Evolutionary conservation across 106 monocot species (phyloP), one percentile per base, ranked within the genome.

Genomic region (Dioscorea zingiberensis): DNA sequence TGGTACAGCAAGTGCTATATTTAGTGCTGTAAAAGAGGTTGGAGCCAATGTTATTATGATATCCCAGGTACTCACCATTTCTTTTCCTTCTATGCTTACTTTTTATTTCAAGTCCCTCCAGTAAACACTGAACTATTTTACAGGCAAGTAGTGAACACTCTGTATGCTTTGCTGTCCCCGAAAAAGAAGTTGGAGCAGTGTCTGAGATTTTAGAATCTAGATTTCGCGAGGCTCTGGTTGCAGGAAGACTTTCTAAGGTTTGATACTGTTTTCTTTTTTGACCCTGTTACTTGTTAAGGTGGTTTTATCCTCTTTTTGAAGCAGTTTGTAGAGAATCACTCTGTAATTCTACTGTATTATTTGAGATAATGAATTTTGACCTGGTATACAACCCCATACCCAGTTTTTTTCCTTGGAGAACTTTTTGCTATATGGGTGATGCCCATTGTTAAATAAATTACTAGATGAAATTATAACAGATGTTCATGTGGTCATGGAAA

Each of bases 11-110:
- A 98, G 97, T 86, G 86, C 78, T 73, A 98, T 98, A 55, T 98
- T 98, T 80, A 30, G 66, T 82, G 57, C 84, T 27, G 97, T 98
- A 60, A 98, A 93, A 80, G 92, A 86, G 67, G 97, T 98, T 53
- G 97, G 97, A 55, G 97, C 97, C 69, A 98, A 98, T 84, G 97
- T 98, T 70, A 86, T 98, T 54, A 98, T 98, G 97, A 98, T 98
- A 67, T 98, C 97, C 44, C 97, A 98, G 92, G 97, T 98, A 79
- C 21, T 59, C 38, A 38, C 51, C 19, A 51, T 8, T 51, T 51
- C 2, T 1, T 51, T 51, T 51, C 13, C 51, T 18, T 51, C 0
- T 51, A 5, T 51, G 51, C 14, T 51, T 4, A 16, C 51, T 51
- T 4, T 51, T n/a, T 51, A 7, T 51, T 38, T 38, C 6, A 38